Evolutionary conservation across 345 rosid genomes (phyloP).

Genomic region (Barbarea vulgaris): DNA sequence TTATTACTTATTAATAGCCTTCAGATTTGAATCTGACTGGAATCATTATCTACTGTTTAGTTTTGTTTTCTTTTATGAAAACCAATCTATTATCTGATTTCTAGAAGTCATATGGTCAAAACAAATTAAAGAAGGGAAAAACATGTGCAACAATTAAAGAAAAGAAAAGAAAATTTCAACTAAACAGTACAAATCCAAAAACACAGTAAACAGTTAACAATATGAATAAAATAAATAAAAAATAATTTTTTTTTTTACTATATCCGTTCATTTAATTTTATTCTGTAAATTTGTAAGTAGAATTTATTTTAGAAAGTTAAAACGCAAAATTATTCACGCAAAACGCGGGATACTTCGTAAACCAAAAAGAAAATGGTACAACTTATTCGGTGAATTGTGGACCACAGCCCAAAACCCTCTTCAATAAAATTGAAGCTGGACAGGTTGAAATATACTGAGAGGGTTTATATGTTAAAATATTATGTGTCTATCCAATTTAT

Average conservation of each 20-base stretch:
- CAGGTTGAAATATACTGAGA: neutral
- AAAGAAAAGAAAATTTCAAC: neutral
- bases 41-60: neutral
- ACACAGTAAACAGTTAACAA: neutral
- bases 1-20: constrained; percentile 23
- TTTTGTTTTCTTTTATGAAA: neutral
- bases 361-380: neutral
- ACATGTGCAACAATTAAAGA: neutral
- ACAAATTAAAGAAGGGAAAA: neutral
- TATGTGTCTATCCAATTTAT: neutral
- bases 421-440: neutral
- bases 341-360: neutral
- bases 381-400: neutral
- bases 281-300: neutral
- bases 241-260: no score
- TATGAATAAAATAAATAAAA: neutral
- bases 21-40: constrained; percentile 25
- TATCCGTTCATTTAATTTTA: neutral
- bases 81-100: neutral
- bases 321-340: neutral
- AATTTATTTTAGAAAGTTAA: no score
- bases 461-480: neutral
- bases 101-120: constrained; percentile 11
- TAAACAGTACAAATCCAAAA: neutral
- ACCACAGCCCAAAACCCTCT: neutral